A percentile compares a stretch with the other conserved stretches of the same genome.
Evolutionary conservation across 176 grass and related monocot genomes (phyloP).

Genomic region (Carex scoparia): DNA sequence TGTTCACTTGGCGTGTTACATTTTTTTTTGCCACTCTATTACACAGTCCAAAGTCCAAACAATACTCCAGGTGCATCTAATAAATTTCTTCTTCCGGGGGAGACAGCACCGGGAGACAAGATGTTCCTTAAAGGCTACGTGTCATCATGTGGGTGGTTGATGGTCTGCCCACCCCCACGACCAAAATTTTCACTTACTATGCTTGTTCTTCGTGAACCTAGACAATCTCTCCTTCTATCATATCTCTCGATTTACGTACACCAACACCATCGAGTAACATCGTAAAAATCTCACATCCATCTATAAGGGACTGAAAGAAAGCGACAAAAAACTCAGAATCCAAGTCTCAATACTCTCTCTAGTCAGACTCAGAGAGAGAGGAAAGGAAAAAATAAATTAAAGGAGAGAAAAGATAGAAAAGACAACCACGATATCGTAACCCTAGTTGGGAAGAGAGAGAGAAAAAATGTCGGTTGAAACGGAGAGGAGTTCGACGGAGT

Average conservation of each 20-base stretch:
- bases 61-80: not conserved
- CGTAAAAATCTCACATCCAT: slow-evolving; percentile 11
- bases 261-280: not conserved
- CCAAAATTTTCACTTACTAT: not conserved
- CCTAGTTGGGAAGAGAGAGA: not conserved
- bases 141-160: slow-evolving; percentile 17
- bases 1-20: too few relatives aligned
- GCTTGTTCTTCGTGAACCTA: slow-evolving; percentile 8
- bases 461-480: slow-evolving; percentile 47
- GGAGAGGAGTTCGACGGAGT: slow-evolving; percentile 75
- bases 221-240: too few relatives aligned
- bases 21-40: too few relatives aligned
- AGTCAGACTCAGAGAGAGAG: not conserved
- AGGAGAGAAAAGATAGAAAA: not conserved
- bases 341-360: not conserved
- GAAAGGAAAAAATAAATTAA: not conserved
- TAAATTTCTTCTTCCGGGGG: not conserved
- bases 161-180: not conserved
- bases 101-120: slow-evolving; percentile 19
- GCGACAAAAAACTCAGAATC: slow-evolving; percentile 9
- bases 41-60: not conserved
- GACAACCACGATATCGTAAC: not conserved
- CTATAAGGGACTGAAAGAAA: not conserved
- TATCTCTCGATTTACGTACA: not conserved
- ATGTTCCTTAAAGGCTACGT: slow-evolving; percentile 6